These are phyloP conservation scores for Penicillium glabrum DNA, from an alignment of 2,329 filamentous ascomycete species.

Conservation along the genomic window DNA sequence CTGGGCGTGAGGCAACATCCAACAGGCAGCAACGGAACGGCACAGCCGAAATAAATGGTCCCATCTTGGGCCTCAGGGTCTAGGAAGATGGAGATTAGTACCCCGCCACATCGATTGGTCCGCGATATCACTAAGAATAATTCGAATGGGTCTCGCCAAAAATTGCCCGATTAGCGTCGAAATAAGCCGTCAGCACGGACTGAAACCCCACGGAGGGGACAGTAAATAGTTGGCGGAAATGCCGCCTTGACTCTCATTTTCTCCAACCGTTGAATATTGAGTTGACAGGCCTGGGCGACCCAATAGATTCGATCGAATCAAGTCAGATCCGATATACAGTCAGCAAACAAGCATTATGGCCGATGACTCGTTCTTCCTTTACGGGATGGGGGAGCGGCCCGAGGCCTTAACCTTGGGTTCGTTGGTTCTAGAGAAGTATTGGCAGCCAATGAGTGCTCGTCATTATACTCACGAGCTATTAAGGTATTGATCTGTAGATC, in stretches of 20 bases:
- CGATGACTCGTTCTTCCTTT: constrained; percentile 27
- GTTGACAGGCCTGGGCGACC: not conserved
- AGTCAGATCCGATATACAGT: not conserved
- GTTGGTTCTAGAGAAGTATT: constrained; percentile 27
- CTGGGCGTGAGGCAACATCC: not conserved
- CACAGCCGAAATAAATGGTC: not conserved
- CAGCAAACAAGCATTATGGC: not conserved
- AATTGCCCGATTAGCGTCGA: constrained; percentile 10
- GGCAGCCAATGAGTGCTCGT: constrained; percentile 26
- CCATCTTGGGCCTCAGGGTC: not conserved
- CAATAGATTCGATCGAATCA: not conserved
- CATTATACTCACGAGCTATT: constrained; percentile 25
- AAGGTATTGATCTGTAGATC: constrained; percentile 7
- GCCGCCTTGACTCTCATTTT: not conserved
- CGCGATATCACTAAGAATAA: not conserved
- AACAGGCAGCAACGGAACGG: not conserved
- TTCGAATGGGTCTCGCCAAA: constrained; percentile 11
- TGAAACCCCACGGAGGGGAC: not conserved
- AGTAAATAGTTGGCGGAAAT: not conserved
- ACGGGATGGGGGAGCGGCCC: constrained; percentile 26
- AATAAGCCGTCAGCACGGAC: not conserved
- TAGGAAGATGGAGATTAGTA: not conserved
- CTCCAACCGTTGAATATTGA: not conserved
- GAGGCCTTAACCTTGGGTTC: constrained; percentile 27
- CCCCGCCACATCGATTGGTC: not conserved